These are phyloP conservation scores for Acephala macrosclerotiorum DNA, from an alignment of 2,329 filamentous ascomycete genomes.

Conservation along the genomic window DNA sequence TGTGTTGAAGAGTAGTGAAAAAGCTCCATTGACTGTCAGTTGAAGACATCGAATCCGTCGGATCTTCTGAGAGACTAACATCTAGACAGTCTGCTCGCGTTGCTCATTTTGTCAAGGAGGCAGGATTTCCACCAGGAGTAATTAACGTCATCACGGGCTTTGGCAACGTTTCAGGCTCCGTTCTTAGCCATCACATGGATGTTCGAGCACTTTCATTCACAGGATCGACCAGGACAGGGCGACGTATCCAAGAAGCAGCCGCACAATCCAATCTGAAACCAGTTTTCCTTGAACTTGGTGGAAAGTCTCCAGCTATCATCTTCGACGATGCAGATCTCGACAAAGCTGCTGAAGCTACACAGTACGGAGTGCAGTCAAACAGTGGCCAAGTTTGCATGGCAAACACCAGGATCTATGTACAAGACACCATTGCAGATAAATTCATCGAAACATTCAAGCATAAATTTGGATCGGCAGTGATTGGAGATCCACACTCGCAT, in stretches of 20 bases:
- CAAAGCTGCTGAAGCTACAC: constrained; percentile 31
- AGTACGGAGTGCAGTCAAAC: constrained; percentile 32
- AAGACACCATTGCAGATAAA: constrained; percentile 32
- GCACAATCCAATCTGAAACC: constrained; percentile 64
- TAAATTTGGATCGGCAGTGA: constrained; percentile 22
- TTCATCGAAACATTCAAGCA: constrained; percentile 34
- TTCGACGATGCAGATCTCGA: constrained; percentile 65
- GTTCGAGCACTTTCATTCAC: constrained; percentile 67
- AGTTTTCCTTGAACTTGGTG: constrained; percentile 68
- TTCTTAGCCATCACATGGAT: constrained; percentile 43
- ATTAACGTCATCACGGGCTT: constrained; percentile 51
- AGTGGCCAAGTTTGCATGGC: constrained; percentile 39
- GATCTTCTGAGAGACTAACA: constrained; percentile 29
- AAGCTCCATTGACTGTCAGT: constrained; percentile 62
- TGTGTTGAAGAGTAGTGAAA: constrained; percentile 40
- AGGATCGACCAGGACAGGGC: constrained; percentile 73
- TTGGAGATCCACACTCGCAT: constrained; percentile 31
- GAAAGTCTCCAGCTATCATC: constrained; percentile 68
- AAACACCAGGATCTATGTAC: constrained; percentile 36
- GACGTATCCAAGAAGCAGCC: constrained; percentile 75
- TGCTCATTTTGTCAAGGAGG: constrained; percentile 38
- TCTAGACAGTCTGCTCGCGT: constrained; percentile 51
- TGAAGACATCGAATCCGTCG: constrained; percentile 61
- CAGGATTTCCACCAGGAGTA: constrained; percentile 47
- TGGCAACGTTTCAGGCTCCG: constrained; percentile 41